A percentile compares a stretch with the other conserved stretches of the same genome.
These are phyloP conservation scores for Gossypium bickii DNA, from an alignment of 345 rosid species.

Conservation along the genomic window DNA sequence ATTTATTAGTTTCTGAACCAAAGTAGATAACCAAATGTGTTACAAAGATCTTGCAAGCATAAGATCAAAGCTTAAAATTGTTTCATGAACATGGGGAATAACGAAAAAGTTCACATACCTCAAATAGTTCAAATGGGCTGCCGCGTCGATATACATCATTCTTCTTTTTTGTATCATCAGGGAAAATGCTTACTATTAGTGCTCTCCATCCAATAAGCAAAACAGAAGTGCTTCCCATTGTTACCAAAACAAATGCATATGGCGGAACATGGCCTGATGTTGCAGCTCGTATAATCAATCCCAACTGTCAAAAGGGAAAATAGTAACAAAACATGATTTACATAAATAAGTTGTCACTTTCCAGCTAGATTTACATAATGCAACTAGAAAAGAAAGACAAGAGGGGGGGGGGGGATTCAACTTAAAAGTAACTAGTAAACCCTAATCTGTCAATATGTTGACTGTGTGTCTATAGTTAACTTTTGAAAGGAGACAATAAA, in stretches of 20 bases:
- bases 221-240: conserved; percentile 71
- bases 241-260: conserved; percentile 49
- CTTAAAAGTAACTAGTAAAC: not conserved
- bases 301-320: conserved; percentile 42
- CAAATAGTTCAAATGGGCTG: conserved; percentile 83
- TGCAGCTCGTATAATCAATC: conserved; percentile 48
- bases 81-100: not conserved
- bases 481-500: not conserved
- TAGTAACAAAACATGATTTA: not conserved
- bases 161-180: conserved; percentile 50
- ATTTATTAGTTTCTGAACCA: not conserved
- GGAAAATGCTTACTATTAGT: conserved; percentile 47
- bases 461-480: not conserved
- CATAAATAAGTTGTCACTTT: not conserved
- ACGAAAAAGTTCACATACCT: conserved; percentile 40
- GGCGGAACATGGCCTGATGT: conserved; percentile 55
- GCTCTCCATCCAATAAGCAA: conserved; percentile 76
- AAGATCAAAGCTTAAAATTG: not conserved
- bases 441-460: not conserved
- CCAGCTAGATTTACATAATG: not conserved
- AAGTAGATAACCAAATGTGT: not conserved
- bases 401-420: not conserved
- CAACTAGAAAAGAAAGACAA: too few relatives aligned
- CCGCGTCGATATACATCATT: conserved; percentile 67
- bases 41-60: not conserved